Percentiles rank a stretch among this genome's conserved stretches.
These are phyloP conservation scores for Podila verticillata DNA, from an alignment of 192 early-diverging fungal genomes.

Conservation along the genomic window DNA sequence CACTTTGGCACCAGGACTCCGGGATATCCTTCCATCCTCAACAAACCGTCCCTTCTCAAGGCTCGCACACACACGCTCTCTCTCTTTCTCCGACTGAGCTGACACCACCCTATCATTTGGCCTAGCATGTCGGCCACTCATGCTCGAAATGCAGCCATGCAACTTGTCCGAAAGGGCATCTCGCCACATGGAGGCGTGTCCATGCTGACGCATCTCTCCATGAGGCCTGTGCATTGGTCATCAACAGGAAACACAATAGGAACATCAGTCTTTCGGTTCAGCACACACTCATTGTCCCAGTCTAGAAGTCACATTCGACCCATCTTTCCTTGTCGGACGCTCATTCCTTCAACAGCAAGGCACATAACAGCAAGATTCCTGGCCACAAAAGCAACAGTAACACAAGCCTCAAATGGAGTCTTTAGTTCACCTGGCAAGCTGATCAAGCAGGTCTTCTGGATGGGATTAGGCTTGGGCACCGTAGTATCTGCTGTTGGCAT, in stretches of 20 bases:
- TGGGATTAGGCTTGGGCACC: slow-evolving; percentile 33
- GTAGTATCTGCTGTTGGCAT: slow-evolving; percentile 40
- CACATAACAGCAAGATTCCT: background rate
- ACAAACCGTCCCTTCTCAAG: background rate
- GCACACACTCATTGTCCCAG: too few relatives aligned
- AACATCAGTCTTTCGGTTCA: too few relatives aligned
- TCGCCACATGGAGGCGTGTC: background rate
- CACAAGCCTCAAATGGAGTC: background rate
- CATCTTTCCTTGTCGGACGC: background rate
- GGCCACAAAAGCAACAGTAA: background rate
- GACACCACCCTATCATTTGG: too few relatives aligned
- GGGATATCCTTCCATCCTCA: background rate
- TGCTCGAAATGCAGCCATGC: background rate
- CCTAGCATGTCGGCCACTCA: background rate
- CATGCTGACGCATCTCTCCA: too few relatives aligned
- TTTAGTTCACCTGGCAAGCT: slow-evolving; percentile 2
- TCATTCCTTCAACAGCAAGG: background rate
- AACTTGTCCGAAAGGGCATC: background rate
- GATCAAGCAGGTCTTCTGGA: slow-evolving; percentile 39
- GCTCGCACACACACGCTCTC: background rate
- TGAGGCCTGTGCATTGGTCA: too few relatives aligned
- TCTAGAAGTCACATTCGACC: background rate
- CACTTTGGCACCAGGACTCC: too few relatives aligned
- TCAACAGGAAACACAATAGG: too few relatives aligned
- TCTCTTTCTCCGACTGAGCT: background rate